These are phyloP conservation scores for Yamadazyma taylorii DNA, from an alignment of 1,139 yeast species.

Conservation along the genomic window DNA sequence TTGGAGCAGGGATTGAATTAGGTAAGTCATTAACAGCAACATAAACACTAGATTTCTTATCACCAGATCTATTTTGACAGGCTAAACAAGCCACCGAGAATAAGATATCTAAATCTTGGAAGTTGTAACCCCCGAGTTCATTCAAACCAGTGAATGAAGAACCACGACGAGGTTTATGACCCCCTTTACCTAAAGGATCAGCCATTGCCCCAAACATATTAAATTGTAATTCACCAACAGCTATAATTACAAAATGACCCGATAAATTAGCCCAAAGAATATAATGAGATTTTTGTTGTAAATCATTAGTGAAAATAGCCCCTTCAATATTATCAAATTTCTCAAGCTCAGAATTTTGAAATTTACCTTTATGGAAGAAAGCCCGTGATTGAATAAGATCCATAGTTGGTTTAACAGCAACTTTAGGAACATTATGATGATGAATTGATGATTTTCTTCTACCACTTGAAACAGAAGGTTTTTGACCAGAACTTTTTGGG, in stretches of 20 bases:
- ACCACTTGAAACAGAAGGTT: slow-evolving; percentile 3
- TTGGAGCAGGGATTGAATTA: slow-evolving; percentile 33
- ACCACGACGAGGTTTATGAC: slow-evolving; percentile 28
- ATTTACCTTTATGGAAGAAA: slow-evolving; percentile 7
- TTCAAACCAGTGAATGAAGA: slow-evolving; percentile 41
- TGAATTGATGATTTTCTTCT: slow-evolving; percentile 32
- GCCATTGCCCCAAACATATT: slow-evolving; percentile 24
- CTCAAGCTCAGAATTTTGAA: slow-evolving; percentile 7
- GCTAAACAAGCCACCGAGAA: slow-evolving; percentile 33
- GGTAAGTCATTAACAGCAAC: slow-evolving; percentile 38
- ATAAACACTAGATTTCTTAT: slow-evolving; percentile 17
- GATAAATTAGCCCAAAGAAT: slow-evolving; percentile 34
- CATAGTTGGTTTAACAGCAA: slow-evolving; percentile 35
- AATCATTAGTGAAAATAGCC: slow-evolving; percentile 41
- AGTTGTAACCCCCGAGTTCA: slow-evolving; percentile 43
- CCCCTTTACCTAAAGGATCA: slow-evolving; percentile 20
- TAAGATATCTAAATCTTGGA: slow-evolving; percentile 43
- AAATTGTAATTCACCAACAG: slow-evolving; percentile 39
- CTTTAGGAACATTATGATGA: slow-evolving; percentile 27
- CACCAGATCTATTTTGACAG: slow-evolving; percentile 23
- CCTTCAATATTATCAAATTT: slow-evolving; percentile 32
- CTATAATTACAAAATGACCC: slow-evolving; percentile 24
- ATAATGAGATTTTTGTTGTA: slow-evolving; percentile 38
- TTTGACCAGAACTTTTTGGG: slow-evolving; percentile 4
- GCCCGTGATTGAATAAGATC: slow-evolving; percentile 10